Evolutionary conservation across 352 stramenopile species (phyloP), one percentile per base, ranked within the genome.

Genomic region (Aphanomyces invadans): DNA sequence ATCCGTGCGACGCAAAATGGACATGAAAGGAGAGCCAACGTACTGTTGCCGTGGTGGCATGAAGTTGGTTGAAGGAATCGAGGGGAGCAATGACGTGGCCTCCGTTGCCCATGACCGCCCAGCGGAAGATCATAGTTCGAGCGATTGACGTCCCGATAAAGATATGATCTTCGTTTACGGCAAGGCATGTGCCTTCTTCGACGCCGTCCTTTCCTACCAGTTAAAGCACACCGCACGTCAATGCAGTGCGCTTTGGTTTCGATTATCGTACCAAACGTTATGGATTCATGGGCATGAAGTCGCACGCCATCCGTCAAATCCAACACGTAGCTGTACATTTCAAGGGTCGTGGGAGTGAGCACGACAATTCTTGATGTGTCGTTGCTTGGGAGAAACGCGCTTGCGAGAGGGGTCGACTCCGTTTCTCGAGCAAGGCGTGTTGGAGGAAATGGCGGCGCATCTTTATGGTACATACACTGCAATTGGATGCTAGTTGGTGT

Each of bases 101-200:
- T 3, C 60, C 60, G 17, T 21, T 23, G 26, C 60, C 33, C 31
- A 67, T 23, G 32, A 42, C 19, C 29, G 39, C 60, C 60, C 60
- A 67, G 21, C 46, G 60, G 57, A 67, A 67, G 19, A 67, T 17
- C 60, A 67, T 67, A 10, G 57, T 39, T 19, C 45, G 45, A 17
- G 19, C 60, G 4, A 25, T 23, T 4, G 60, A 67, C 10, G 60
- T 67, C 10, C 60, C 60, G 19, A 67, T n/a, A 29, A 67, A 67
- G 45, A 67, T 17, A 32, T 67, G 36, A 12, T 67, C 33, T 46
- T 67, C 60, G 49, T 67, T 67, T 19, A 49, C 49, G 29, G 60
- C 44, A 10, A 67, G 31, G 11, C 33, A 45, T 25, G 11, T n/a
- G 3, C 33, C 49, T 21, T 39, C 60, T 57, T 57, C 45, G 33